These are phyloP conservation scores for Ceriops tagal DNA, from an alignment of 345 rosid species.

Conservation along the genomic window DNA sequence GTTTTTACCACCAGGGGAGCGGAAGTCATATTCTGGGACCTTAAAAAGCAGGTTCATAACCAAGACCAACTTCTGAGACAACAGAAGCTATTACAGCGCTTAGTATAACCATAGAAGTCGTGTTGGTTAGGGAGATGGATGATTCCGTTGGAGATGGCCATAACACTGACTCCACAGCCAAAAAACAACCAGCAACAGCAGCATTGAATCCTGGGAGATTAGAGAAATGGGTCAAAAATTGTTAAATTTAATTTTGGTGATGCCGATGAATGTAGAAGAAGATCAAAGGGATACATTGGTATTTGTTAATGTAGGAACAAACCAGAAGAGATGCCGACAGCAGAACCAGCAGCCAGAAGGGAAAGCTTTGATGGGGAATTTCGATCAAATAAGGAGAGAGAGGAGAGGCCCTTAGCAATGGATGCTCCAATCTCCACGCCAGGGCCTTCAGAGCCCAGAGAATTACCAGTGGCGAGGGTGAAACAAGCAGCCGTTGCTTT, in stretches of 20 bases:
- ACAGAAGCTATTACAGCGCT: slow-evolving; percentile 87
- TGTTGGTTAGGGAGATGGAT: slow-evolving; percentile 59
- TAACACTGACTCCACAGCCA: slow-evolving; percentile 86
- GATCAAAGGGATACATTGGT: no score
- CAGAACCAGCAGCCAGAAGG: slow-evolving; percentile 88
- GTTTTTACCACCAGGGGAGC: slow-evolving; percentile 70
- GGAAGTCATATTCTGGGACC: slow-evolving; percentile 56
- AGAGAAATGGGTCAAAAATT: background rate
- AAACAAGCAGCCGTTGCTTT: slow-evolving; percentile 79
- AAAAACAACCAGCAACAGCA: slow-evolving; percentile 96
- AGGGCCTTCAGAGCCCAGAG: slow-evolving; percentile 95
- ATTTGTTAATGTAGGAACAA: slow-evolving; percentile 8
- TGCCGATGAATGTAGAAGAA: background rate
- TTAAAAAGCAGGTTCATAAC: slow-evolving; percentile 82
- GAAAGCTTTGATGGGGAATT: slow-evolving; percentile 48
- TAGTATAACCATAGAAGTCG: slow-evolving; percentile 87
- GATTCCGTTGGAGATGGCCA: slow-evolving; percentile 74
- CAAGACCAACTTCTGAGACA: slow-evolving; percentile 81
- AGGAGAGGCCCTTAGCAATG: slow-evolving; percentile 60
- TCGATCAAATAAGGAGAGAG: slow-evolving; percentile 33
- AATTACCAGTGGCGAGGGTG: slow-evolving; percentile 90
- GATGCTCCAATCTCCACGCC: slow-evolving; percentile 90
- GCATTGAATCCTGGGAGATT: slow-evolving; percentile 73
- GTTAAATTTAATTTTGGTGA: background rate
- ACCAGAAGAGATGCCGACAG: slow-evolving; percentile 92